These are phyloP conservation scores for Trichothecium roseum DNA, from an alignment of 2,329 filamentous ascomycete genomes.

Conservation along the genomic window DNA sequence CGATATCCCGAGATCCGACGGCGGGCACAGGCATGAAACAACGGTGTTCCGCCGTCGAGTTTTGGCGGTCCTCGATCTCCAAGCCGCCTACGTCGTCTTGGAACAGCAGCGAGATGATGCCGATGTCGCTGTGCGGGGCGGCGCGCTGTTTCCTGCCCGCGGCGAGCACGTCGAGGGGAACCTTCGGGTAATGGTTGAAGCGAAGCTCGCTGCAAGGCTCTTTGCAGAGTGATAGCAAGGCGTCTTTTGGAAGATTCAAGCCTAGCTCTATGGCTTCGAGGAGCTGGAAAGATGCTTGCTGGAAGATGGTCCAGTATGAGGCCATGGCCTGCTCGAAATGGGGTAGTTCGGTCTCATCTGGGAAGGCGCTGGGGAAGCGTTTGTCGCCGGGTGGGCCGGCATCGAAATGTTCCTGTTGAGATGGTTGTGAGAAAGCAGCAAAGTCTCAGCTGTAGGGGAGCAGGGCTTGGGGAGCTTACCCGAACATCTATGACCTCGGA, in stretches of 20 bases:
- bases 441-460: too few relatives aligned
- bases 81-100: slow-evolving; percentile 30
- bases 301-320: too few relatives aligned
- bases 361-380: slow-evolving; percentile 23
- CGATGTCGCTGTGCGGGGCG: slow-evolving; percentile 8
- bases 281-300: too few relatives aligned
- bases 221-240: slow-evolving; percentile 4
- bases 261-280: slow-evolving; percentile 21
- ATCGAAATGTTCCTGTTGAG: slow-evolving; percentile 1
- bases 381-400: background rate
- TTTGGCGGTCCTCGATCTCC: slow-evolving; percentile 27
- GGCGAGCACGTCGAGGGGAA: slow-evolving; percentile 13
- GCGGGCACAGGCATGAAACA: slow-evolving; percentile 18
- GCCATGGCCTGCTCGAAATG: slow-evolving; percentile 22
- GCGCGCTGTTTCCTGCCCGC: too few relatives aligned
- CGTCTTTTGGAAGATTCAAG: slow-evolving; percentile 16
- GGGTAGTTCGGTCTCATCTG: slow-evolving; percentile 20
- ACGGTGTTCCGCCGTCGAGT: too few relatives aligned
- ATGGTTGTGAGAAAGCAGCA: too few relatives aligned
- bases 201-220: slow-evolving; percentile 8
- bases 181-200: slow-evolving; percentile 9
- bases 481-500: too few relatives aligned
- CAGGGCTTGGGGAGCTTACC: too few relatives aligned
- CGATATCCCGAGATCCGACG: slow-evolving; percentile 16
- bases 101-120: slow-evolving; percentile 21